Conservation (phyloP, 2,329 filamentous ascomycete species). For the Neopestalotiopsis rosae region DNA sequence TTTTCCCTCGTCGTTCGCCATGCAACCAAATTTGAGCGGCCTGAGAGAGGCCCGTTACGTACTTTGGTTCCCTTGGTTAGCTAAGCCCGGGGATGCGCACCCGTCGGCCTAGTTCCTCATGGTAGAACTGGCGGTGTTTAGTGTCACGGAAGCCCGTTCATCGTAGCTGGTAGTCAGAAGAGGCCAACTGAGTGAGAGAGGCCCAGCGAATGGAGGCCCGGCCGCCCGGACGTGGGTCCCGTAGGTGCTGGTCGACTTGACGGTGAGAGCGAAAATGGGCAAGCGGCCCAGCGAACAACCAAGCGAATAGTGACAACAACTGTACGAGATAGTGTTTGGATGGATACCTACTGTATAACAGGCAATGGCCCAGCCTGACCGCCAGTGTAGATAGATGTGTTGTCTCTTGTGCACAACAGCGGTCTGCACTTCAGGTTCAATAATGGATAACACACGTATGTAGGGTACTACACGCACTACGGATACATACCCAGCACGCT, state of each 20-base stretch:
- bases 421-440: not conserved
- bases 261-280: not conserved
- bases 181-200: not conserved
- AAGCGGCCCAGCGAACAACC: not conserved
- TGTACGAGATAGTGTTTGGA: not conserved
- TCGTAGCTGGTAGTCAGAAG: not conserved
- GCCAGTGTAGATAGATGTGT: too few species aligned
- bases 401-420: not conserved
- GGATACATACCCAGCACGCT: too few species aligned
- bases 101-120: constrained; percentile 4
- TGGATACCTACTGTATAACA: not conserved
- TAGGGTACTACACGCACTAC: too few species aligned
- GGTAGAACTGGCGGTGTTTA: not conserved
- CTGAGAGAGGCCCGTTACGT: constrained; percentile 15
- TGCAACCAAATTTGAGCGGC: not conserved
- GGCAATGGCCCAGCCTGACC: too few species aligned
- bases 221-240: not conserved
- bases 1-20: not conserved
- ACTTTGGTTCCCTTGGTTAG: constrained; percentile 4
- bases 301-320: not conserved
- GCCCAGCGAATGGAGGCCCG: not conserved
- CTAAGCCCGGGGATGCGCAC: constrained; percentile 10
- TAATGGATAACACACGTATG: not conserved
- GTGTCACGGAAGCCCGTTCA: not conserved
- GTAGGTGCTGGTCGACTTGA: not conserved